Evolutionary conservation across 2,329 filamentous ascomycete genomes (phyloP).

Genomic region (Phaeosphaeriaceae sp.): DNA sequence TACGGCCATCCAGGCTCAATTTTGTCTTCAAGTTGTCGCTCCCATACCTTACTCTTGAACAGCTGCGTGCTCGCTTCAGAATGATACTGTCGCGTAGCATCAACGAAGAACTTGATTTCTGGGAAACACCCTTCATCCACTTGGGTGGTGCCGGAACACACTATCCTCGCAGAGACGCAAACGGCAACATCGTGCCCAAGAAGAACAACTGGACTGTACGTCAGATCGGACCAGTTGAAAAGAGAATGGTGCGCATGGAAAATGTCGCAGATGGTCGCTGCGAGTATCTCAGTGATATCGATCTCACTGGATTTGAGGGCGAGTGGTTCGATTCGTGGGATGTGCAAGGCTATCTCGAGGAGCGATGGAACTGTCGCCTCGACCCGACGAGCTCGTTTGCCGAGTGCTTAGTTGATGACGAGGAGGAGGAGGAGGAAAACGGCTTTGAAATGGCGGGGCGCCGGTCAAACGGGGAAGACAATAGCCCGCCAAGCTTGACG

Average conservation of each 20-base stretch:
- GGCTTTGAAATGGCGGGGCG: slow-evolving; percentile 14
- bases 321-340: slow-evolving; percentile 81
- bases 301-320: slow-evolving; percentile 71
- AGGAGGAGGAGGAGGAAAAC: slow-evolving; percentile 18
- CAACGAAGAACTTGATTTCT: slow-evolving; percentile 64
- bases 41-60: slow-evolving; percentile 59
- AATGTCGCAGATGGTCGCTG: slow-evolving; percentile 24
- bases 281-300: slow-evolving; percentile 50
- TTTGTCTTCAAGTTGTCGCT: slow-evolving; percentile 75
- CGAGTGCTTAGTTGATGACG: slow-evolving; percentile 52
- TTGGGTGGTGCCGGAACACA: slow-evolving; percentile 75
- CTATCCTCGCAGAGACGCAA: slow-evolving; percentile 56
- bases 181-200: slow-evolving; percentile 46
- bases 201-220: slow-evolving; percentile 43
- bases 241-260: slow-evolving; percentile 29
- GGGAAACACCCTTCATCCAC: slow-evolving; percentile 68
- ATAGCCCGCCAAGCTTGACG: slow-evolving; percentile 10
- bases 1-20: slow-evolving; percentile 37
- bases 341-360: slow-evolving; percentile 74
- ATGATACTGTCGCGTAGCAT: slow-evolving; percentile 48
- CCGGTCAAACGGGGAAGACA: background rate
- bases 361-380: slow-evolving; percentile 68
- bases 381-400: slow-evolving; percentile 68
- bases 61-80: slow-evolving; percentile 51
- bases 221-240: slow-evolving; percentile 43